Evolutionary conservation across 768 basidiomycete species (phyloP).

Genomic region (Tricholoma terreum): DNA sequence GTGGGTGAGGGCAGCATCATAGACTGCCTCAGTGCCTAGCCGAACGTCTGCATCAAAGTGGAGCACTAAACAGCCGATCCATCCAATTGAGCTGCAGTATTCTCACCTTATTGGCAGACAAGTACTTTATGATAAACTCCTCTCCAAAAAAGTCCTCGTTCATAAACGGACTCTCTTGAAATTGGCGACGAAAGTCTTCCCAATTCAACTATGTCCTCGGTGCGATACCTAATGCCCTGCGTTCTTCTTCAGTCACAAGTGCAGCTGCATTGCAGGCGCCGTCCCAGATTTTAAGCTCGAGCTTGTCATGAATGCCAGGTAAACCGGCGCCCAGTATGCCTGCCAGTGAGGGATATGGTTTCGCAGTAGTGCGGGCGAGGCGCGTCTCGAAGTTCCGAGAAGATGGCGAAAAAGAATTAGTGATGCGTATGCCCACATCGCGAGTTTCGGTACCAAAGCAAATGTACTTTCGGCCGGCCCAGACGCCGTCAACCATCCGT

Average conservation of each 20-base stretch:
- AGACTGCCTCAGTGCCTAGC: too few species aligned
- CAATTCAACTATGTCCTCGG: slow-evolving; percentile 49
- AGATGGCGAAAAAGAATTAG: slow-evolving; percentile 43
- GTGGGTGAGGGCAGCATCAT: too few species aligned
- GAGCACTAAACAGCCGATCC: slow-evolving; percentile 3
- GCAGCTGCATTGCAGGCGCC: slow-evolving; percentile 36
- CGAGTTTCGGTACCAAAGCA: slow-evolving; percentile 70
- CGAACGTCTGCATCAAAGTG: neutral
- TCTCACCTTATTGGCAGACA: too few species aligned
- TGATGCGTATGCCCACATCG: slow-evolving; percentile 60
- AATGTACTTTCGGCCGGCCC: slow-evolving; percentile 70
- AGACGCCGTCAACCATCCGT: slow-evolving; percentile 63
- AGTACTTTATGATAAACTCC: too few species aligned
- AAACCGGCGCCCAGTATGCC: slow-evolving; percentile 53
- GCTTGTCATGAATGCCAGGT: slow-evolving; percentile 42
- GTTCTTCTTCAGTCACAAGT: slow-evolving; percentile 42
- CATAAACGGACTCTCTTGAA: slow-evolving; percentile 37
- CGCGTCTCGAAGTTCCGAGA: slow-evolving; percentile 63
- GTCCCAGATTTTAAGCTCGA: slow-evolving; percentile 36
- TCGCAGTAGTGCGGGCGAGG: slow-evolving; percentile 43
- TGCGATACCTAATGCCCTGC: slow-evolving; percentile 44
- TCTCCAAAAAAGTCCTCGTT: slow-evolving; percentile 33
- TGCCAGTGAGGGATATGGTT: slow-evolving; percentile 59
- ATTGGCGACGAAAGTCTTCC: slow-evolving; percentile 42
- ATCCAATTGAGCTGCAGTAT: too few species aligned